These are phyloP conservation scores for Suhomyces yuchorum DNA, from an alignment of 1,139 yeast genomes.

Conservation along the genomic window DNA sequence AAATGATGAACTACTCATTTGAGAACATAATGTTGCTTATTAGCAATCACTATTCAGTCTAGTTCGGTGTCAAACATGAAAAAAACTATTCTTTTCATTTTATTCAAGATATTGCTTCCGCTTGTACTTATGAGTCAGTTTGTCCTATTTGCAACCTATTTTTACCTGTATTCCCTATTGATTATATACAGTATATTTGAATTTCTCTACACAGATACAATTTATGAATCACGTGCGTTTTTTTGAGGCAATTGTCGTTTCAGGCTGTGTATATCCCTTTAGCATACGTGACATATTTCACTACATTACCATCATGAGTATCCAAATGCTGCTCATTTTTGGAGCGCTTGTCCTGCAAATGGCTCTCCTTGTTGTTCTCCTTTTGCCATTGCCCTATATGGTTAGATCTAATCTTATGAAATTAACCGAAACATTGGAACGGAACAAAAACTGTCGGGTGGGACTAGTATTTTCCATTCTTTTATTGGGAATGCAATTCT, in stretches of 20 bases:
- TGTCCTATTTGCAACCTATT: no score
- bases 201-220: no score
- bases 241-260: not conserved
- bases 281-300: not conserved
- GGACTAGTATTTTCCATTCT: conserved; percentile 48
- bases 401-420: conserved; percentile 50
- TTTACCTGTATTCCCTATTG: no score
- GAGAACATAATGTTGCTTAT: no score
- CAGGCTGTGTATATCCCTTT: conserved; percentile 1
- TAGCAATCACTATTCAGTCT: no score
- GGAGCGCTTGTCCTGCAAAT: conserved; percentile 55
- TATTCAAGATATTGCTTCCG: no score
- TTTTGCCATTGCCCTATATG: conserved; percentile 64
- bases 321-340: conserved; percentile 48
- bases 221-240: not conserved
- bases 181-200: no score
- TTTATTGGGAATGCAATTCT: conserved; percentile 55
- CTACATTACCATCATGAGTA: conserved; percentile 33
- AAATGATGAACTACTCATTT: no score
- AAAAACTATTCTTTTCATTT: no score
- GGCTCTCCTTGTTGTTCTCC: conserved; percentile 52
- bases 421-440: conserved; percentile 33
- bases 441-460: conserved; percentile 50
- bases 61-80: no score
- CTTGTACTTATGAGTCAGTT: no score